These are phyloP conservation scores for Plicaturopsis crispa DNA, from an alignment of 768 basidiomycete genomes.

Conservation along the genomic window DNA sequence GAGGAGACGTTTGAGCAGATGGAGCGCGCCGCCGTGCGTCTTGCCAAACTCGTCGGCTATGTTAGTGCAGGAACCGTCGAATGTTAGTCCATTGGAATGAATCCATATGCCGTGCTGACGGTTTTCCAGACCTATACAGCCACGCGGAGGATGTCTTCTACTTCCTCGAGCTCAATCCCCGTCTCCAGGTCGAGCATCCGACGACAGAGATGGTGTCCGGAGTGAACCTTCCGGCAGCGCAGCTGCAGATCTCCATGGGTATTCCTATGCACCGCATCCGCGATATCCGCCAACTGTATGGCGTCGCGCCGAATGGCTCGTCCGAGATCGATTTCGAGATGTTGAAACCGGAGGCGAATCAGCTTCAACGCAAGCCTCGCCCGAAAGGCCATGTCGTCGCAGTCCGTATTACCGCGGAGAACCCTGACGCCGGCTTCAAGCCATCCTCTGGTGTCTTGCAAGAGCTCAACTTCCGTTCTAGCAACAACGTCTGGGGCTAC, in stretches of 20 bases:
- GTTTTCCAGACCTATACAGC: constrained; percentile 77
- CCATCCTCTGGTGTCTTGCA: constrained; percentile 95
- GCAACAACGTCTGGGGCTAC: constrained; percentile 99
- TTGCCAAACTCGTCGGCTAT: constrained; percentile 98
- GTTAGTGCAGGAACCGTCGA: constrained; percentile 98
- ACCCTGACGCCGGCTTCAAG: constrained; percentile 99
- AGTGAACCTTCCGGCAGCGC: constrained; percentile 95
- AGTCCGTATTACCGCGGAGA: constrained; percentile 98
- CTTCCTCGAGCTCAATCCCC: constrained; percentile 98
- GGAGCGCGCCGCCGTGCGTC: constrained; percentile 98
- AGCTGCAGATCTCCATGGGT: constrained; percentile 98
- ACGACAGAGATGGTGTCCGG: constrained; percentile 99
- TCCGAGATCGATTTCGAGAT: constrained; percentile 98
- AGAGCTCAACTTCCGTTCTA: constrained; percentile 98
- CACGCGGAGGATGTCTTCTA: constrained; percentile 91
- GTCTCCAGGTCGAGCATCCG: constrained; percentile 99
- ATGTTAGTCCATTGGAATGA: constrained; percentile 44
- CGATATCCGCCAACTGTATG: constrained; percentile 93
- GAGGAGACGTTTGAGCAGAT: constrained; percentile 91
- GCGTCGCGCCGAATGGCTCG: constrained; percentile 80
- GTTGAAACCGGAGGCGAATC: constrained; percentile 77
- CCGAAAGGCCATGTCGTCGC: constrained; percentile 99
- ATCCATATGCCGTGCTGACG: constrained; percentile 5
- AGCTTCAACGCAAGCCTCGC: constrained; percentile 87
- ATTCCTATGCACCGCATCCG: constrained; percentile 92